Base-by-base conservation (phyloP, 2,329 filamentous ascomycete genomes). In the Chrysoporthe austroafricana region DNA sequence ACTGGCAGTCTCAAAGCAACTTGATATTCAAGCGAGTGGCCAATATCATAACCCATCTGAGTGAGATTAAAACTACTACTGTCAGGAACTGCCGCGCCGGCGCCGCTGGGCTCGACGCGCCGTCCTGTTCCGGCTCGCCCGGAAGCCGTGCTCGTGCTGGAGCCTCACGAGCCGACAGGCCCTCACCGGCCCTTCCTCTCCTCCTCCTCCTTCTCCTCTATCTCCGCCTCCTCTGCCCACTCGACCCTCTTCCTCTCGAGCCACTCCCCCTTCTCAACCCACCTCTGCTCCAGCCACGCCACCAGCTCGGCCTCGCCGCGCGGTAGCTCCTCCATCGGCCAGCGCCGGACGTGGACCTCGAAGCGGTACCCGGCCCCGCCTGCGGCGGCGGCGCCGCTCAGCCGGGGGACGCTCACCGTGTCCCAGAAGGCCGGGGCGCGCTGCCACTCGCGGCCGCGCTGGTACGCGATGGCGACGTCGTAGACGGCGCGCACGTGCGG, bases 391-490 rank as follows among this genome's bases (percentile, higher is more conserved):
- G 26, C 26, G 26, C 2, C 70, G 71, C 79, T 82, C 64, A 87
- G 69, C 8, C 73, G 69, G 0, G 78, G 75, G 11, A 79, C 73
- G 69, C 81, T 81, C 50, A 86, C 74, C 13, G 83, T 84, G 66
- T 86, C 80, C 84, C 83, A 87, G 72, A 87, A 86, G 14, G 77
- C 79, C 14, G 84, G 84, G 2, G 82, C 83, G 58, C 77, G 74
- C 34, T 82, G 78, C 70, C 84, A 86, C 66, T 75, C 74, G 63
- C 73, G 73, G 6, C 79, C 75, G 62, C 80, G 78, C 70, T 83
- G 80, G 75, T 88, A 87, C 62, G 83, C 83, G 71, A 87, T 84
- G 3, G 84, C 83, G 62, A 87, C 76, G 72, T 88, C 84, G 75
- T 87, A 86, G 26, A 87, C 81, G 9, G 84, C 84, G 72, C 81